Evolutionary conservation across 179 eudicot genomes (phyloP).

Genomic region (Beta lomatogona): DNA sequence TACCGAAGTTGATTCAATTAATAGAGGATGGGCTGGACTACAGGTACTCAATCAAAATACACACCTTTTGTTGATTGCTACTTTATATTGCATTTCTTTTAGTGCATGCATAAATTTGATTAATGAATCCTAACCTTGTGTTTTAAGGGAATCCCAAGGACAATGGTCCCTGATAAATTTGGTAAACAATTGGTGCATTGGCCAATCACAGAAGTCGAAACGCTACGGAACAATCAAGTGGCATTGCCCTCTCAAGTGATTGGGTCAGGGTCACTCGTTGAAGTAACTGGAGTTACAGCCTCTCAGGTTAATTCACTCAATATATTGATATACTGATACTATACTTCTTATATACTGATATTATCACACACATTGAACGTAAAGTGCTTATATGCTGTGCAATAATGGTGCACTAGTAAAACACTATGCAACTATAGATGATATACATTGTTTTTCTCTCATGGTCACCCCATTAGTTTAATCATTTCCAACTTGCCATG

Average conservation of each 20-base stretch:
- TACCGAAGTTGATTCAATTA: conserved; percentile 7
- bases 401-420: no score
- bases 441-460: no score
- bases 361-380: no score
- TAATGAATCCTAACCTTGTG: background rate
- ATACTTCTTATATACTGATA: no score
- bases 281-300: conserved; percentile 20
- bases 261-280: conserved; percentile 32
- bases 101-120: background rate
- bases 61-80: no score
- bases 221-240: conserved; percentile 38
- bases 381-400: no score
- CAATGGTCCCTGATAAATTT: conserved; percentile 46
- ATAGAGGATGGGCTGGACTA: conserved; percentile 52
- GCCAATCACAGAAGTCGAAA: conserved; percentile 65
- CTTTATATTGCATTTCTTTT: background rate
- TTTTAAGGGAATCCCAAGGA: conserved; percentile 58
- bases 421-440: no score
- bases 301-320: conserved; percentile 2
- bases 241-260: conserved; percentile 23
- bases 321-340: no score
- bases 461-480: no score
- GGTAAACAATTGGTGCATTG: conserved; percentile 67
- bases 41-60: conserved; percentile 32
- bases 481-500: no score